phyloP scores from a whole-genome alignment of 805 yeast genomes.

The Yarrowia sp. region DNA sequence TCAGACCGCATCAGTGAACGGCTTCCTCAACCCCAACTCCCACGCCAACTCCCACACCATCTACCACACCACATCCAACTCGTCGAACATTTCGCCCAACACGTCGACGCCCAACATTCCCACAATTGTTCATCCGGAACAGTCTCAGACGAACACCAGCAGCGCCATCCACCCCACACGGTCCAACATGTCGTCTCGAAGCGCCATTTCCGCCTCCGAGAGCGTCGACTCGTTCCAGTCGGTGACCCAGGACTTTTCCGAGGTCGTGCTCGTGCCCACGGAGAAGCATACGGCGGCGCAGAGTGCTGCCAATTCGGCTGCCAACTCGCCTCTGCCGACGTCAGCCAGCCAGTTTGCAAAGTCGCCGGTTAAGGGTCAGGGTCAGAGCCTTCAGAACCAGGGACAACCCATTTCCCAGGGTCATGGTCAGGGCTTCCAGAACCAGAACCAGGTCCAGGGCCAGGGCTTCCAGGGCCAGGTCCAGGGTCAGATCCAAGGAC shows the following conservation, averaged over 20 bases:
- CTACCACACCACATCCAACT: background rate
- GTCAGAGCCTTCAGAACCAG: background rate
- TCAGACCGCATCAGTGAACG: too few relatives aligned
- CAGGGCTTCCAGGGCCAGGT: background rate
- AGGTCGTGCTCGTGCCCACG: slow-evolving; percentile 10
- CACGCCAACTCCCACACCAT: background rate
- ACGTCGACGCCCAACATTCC: slow-evolving; percentile 9
- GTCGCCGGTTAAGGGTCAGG: background rate
- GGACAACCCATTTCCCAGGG: too few relatives aligned
- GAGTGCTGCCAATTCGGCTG: too few relatives aligned
- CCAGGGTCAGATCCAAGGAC: background rate
- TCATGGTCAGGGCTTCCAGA: too few relatives aligned
- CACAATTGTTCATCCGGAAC: background rate
- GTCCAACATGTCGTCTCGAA: slow-evolving; percentile 7
- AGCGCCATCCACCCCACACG: background rate
- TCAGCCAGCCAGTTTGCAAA: slow-evolving; percentile 4
- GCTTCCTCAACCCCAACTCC: background rate
- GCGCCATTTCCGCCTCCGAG: slow-evolving; percentile 1
- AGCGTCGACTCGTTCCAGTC: slow-evolving; percentile 34
- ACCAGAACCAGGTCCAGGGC: too few relatives aligned
- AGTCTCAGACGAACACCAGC: too few relatives aligned
- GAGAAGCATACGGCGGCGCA: too few relatives aligned
- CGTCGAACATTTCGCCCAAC: slow-evolving; percentile 19
- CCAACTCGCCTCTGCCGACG: background rate
- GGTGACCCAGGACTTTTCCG: slow-evolving; percentile 25